These are phyloP conservation scores for Colletotrichum agaves DNA, from an alignment of 2,329 filamentous ascomycete genomes.

Conservation along the genomic window DNA sequence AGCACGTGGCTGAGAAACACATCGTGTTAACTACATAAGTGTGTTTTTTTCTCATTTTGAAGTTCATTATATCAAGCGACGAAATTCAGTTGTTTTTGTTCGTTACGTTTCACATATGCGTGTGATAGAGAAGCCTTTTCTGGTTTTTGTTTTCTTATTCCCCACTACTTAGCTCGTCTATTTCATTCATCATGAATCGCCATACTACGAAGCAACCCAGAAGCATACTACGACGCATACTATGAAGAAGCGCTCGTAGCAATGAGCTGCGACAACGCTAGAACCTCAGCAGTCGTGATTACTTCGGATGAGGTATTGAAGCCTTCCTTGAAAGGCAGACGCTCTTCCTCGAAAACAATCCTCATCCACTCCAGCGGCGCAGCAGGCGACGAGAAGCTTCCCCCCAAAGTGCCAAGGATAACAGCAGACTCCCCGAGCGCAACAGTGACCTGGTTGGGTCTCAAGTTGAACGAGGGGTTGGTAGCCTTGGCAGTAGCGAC, in stretches of 20 bases:
- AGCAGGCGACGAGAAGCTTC: slow-evolving; percentile 28
- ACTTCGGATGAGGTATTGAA: slow-evolving; percentile 11
- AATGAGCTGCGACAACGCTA: slow-evolving; percentile 26
- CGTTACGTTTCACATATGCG: too few relatives aligned
- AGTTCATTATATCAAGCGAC: too few relatives aligned
- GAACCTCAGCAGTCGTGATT: slow-evolving; percentile 24
- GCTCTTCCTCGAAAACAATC: slow-evolving; percentile 32
- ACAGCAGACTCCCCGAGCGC: slow-evolving; percentile 39
- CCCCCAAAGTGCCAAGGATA: slow-evolving; percentile 38
- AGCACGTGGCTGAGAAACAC: too few relatives aligned
- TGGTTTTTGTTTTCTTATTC: too few relatives aligned
- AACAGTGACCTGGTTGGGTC: slow-evolving; percentile 39
- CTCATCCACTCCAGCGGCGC: slow-evolving; percentile 29
- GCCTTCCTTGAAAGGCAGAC: slow-evolving; percentile 30
- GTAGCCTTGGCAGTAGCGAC: slow-evolving; percentile 40
- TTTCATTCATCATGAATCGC: too few relatives aligned
- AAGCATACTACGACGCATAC: too few relatives aligned
- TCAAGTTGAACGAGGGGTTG: slow-evolving; percentile 26
- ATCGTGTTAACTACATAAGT: too few relatives aligned
- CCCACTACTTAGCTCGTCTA: too few relatives aligned
- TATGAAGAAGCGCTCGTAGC: slow-evolving; percentile 25
- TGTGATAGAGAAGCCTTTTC: too few relatives aligned
- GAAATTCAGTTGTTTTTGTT: too few relatives aligned
- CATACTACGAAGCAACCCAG: too few relatives aligned
- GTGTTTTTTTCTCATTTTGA: too few relatives aligned